phyloP scores from a whole-genome alignment of 2,329 filamentous ascomycete genomes.

The Bisporella sp. region DNA sequence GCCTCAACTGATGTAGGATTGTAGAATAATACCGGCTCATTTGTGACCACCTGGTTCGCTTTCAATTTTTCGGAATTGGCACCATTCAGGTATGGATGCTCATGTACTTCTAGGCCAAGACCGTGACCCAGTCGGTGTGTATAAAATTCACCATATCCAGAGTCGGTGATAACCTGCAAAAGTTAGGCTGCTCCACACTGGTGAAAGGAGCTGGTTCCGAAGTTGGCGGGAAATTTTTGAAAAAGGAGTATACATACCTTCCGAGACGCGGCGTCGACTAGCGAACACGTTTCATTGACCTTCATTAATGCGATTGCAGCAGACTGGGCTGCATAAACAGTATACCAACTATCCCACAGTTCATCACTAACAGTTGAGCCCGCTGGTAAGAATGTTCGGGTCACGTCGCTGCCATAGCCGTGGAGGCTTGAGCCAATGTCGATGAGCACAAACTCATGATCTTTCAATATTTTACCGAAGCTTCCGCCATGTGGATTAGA shows the following conservation, averaged over 20 bases:
- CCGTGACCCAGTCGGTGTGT: conserved; percentile 57
- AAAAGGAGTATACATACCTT: conserved; percentile 9
- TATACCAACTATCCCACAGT: conserved; percentile 46
- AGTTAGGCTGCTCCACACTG: not conserved
- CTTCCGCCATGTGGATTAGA: conserved; percentile 32
- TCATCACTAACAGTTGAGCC: conserved; percentile 13
- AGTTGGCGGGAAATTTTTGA: not conserved
- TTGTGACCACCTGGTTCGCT: conserved; percentile 55
- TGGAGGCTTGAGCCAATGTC: conserved; percentile 51
- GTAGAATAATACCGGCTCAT: conserved; percentile 40
- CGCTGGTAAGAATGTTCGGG: conserved; percentile 43
- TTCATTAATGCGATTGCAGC: conserved; percentile 44
- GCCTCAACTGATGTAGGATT: not conserved
- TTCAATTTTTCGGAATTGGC: conserved; percentile 44
- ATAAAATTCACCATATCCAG: conserved; percentile 46
- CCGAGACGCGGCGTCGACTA: conserved; percentile 52
- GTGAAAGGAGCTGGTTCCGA: no score
- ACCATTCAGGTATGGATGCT: conserved; percentile 57
- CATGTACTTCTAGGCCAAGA: conserved; percentile 59
- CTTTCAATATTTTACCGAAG: conserved; percentile 38
- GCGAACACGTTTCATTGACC: conserved; percentile 46
- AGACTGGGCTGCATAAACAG: conserved; percentile 51
- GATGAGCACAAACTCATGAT: conserved; percentile 52
- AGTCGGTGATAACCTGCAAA: conserved; percentile 36
- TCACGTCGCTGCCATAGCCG: conserved; percentile 56